Conservation (phyloP, 768 basidiomycete species). For the Rhodosporidiobolus odoratus region DNA sequence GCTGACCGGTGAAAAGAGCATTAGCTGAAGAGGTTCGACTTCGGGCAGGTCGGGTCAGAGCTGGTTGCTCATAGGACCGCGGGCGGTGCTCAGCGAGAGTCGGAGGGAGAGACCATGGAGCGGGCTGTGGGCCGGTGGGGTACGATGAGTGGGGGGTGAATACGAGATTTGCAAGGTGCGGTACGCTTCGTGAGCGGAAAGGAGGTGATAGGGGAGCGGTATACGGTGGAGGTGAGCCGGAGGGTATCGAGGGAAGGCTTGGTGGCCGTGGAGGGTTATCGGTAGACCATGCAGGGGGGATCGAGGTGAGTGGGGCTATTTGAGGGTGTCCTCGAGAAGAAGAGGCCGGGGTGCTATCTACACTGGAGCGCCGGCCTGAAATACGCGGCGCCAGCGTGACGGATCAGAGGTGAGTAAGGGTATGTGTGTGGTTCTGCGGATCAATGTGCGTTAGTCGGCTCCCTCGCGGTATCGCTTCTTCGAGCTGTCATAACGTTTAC, state of each 20-base stretch:
- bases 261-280: background rate
- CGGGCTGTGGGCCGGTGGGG: no score
- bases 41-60: background rate
- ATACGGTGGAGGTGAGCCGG: slow-evolving; percentile 22
- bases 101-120: background rate
- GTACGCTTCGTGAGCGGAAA: slow-evolving; percentile 10
- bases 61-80: background rate
- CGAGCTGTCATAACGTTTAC: no score
- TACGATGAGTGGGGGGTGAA: background rate
- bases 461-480: background rate
- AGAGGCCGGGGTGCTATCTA: no score
- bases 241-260: background rate
- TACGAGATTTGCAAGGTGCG: slow-evolving; percentile 16
- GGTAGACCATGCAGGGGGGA: background rate
- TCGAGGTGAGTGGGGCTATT: slow-evolving; percentile 8
- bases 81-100: background rate
- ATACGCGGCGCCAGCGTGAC: background rate
- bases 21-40: slow-evolving; percentile 1
- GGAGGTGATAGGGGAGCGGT: slow-evolving; percentile 24
- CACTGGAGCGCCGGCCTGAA: background rate
- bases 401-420: background rate
- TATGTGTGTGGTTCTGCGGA: background rate
- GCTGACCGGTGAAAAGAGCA: background rate
- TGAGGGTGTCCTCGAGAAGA: background rate
- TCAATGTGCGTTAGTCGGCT: background rate